Evolutionary conservation across 2,329 filamentous ascomycete genomes (phyloP).

Genomic region (Delphinella strobiligena): DNA sequence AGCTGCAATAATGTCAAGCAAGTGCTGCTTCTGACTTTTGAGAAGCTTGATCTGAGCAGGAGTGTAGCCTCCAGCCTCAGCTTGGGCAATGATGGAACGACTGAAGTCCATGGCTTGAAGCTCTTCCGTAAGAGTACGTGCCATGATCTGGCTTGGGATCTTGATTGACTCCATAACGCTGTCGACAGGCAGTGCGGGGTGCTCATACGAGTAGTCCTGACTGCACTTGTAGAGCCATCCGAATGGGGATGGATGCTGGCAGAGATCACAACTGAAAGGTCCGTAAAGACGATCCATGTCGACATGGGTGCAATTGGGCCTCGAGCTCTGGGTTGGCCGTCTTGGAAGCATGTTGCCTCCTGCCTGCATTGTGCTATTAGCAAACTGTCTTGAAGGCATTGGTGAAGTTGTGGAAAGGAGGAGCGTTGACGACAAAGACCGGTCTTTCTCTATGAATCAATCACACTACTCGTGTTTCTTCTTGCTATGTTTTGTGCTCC

Average conservation of each 20-base stretch:
- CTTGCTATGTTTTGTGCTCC: too few species aligned
- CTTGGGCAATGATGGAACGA: constrained; percentile 28
- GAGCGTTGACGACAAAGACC: too few species aligned
- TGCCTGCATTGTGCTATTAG: not conserved
- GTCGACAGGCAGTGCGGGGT: not conserved
- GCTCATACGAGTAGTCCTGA: constrained; percentile 39
- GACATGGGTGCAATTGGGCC: constrained; percentile 50
- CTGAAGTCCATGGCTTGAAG: constrained; percentile 22
- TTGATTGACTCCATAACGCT: not conserved
- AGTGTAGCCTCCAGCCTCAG: constrained; percentile 30
- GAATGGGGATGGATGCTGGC: constrained; percentile 41
- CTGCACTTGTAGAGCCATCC: constrained; percentile 67
- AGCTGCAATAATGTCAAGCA: constrained; percentile 16
- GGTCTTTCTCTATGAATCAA: too few species aligned
- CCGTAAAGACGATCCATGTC: constrained; percentile 56
- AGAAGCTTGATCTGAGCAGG: constrained; percentile 28
- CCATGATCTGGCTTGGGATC: not conserved
- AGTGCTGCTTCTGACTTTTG: constrained; percentile 28
- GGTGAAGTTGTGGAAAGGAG: too few species aligned
- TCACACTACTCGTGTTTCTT: too few species aligned
- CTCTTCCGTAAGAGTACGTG: constrained; percentile 1
- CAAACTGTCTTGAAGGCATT: too few species aligned
- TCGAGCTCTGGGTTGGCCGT: not conserved
- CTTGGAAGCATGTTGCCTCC: not conserved
- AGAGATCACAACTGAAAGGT: constrained; percentile 44